A percentile compares a stretch with the other conserved stretches of the same genome.
Evolutionary conservation across 2,329 filamentous ascomycete genomes (phyloP).

Genomic region (Alternaria sp.): DNA sequence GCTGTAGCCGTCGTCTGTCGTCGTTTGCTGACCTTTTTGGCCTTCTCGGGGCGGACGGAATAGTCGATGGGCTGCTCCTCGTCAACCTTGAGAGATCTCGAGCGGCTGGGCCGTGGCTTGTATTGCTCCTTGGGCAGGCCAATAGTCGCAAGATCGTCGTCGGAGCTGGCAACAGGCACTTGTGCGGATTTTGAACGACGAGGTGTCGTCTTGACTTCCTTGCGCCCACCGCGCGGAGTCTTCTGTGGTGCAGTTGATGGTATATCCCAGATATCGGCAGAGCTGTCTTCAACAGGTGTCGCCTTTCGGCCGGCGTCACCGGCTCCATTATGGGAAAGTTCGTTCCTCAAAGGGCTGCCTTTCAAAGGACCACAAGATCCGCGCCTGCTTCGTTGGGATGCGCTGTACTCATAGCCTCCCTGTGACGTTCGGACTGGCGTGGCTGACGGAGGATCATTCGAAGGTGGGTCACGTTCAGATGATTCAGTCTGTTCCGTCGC

Average conservation of each 20-base stretch:
- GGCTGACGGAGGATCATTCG: neutral
- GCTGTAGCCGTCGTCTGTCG: slow-evolving; percentile 27
- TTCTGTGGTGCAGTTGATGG: neutral
- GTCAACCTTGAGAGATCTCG: slow-evolving; percentile 38
- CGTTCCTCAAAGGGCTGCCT: slow-evolving; percentile 10
- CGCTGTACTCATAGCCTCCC: neutral
- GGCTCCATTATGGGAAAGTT: neutral
- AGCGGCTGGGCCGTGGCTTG: slow-evolving; percentile 46
- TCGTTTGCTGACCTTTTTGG: slow-evolving; percentile 27
- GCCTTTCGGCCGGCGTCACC: neutral
- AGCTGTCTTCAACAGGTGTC: neutral
- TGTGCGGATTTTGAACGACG: slow-evolving; percentile 8
- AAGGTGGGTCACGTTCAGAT: slow-evolving; percentile 7
- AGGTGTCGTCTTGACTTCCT: neutral
- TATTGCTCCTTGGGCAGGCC: slow-evolving; percentile 43
- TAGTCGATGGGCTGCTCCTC: slow-evolving; percentile 35
- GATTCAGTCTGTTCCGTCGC: slow-evolving; percentile 17
- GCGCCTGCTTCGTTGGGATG: slow-evolving; percentile 13
- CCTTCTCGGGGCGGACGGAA: slow-evolving; percentile 38
- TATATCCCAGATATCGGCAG: neutral
- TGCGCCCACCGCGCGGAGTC: neutral
- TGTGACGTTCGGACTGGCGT: neutral
- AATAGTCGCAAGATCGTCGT: slow-evolving; percentile 34
- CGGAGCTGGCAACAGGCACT: slow-evolving; percentile 9
- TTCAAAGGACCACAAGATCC: slow-evolving; percentile 7